Base-by-base conservation (phyloP, 306 rosid species). In the Fragaria nilgerrensis region DNA sequence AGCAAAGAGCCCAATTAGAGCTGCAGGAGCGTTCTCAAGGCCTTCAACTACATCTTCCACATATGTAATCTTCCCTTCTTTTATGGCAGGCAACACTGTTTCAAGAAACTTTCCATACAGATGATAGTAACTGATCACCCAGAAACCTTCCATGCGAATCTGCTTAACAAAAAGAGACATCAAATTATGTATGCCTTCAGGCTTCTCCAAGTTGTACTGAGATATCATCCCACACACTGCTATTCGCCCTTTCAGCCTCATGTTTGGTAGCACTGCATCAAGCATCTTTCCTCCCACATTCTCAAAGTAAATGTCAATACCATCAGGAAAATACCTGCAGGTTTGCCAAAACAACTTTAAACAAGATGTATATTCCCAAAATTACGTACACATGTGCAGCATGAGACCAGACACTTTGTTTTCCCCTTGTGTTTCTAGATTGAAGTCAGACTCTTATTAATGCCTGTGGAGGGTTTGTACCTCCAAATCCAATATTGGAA, bases 261-360 rank as follows among this genome's bases (percentile, higher is more conserved):
- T 68, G 47, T 77, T 77, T 17, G 69, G 74, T 16, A 77, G 75
- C 22, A 77, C 80, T 5, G 75, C 80, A 27, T 77, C 80, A 19
- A 77, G 80, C 56, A 36, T 77, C 56, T 53, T 68, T 14, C 80
- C 80, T 3, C 80, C 75, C 29, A 68, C 80, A 19, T 77, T 55
- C 14, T 77, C 80, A 53, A 77, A 77, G 73, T 77, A 68, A 39
- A 77, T 55, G 44, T 68, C 80, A 23, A 77, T 77, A n/a, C 80
- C 75, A 53, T 77, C 34, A 0, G 68, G 74, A 22, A 77, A 77
- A 14, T 77, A 68, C 55, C 80, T 77, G 34, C 17, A 58, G 7
- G 34, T 58, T 4, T n/a, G 2, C 65, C 25, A 12, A 3, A 47
- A 29, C 34, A 12, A 62, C 67, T 5, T 29, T 15, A 62, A 29